Conservation (phyloP, 2,329 filamentous ascomycete genomes). For the Neurospora sp. region DNA sequence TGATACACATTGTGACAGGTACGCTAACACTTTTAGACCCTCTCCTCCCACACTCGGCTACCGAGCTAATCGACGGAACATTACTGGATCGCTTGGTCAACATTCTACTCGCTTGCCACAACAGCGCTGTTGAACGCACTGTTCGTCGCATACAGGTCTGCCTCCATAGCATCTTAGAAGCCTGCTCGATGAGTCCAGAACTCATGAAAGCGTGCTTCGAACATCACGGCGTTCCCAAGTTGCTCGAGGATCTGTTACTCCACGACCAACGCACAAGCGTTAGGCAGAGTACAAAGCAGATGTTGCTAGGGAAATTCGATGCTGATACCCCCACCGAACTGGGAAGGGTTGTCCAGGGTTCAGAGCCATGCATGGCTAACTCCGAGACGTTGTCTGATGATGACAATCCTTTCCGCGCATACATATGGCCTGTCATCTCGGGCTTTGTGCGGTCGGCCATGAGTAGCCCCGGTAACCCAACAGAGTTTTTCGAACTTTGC, state of each 20-base stretch:
- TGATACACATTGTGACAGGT: slow-evolving; percentile 9
- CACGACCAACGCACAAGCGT: slow-evolving; percentile 26
- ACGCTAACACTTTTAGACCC: slow-evolving; percentile 18
- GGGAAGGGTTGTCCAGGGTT: slow-evolving; percentile 1
- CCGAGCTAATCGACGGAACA: slow-evolving; percentile 16
- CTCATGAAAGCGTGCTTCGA: slow-evolving; percentile 31
- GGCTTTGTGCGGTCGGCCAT: slow-evolving; percentile 28
- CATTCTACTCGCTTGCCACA: slow-evolving; percentile 14
- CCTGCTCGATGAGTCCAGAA: slow-evolving; percentile 25
- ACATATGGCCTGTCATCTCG: slow-evolving; percentile 38
- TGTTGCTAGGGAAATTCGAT: slow-evolving; percentile 23
- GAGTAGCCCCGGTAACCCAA: slow-evolving; percentile 25
- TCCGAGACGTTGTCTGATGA: not conserved
- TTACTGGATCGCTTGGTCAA: slow-evolving; percentile 24
- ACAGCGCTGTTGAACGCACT: not conserved
- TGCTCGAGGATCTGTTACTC: slow-evolving; percentile 29
- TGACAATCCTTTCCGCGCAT: slow-evolving; percentile 25
- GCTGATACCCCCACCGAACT: slow-evolving; percentile 5
- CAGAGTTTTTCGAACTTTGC: slow-evolving; percentile 36
- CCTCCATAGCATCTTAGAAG: slow-evolving; percentile 31
- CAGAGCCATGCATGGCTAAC: not conserved
- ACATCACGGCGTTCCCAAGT: slow-evolving; percentile 17
- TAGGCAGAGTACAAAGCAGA: slow-evolving; percentile 25
- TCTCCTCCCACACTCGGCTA: slow-evolving; percentile 9
- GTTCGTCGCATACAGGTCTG: slow-evolving; percentile 19